Evolutionary conservation across 306 rosid genomes (phyloP).

Genomic region (Cicer bijugum): DNA sequence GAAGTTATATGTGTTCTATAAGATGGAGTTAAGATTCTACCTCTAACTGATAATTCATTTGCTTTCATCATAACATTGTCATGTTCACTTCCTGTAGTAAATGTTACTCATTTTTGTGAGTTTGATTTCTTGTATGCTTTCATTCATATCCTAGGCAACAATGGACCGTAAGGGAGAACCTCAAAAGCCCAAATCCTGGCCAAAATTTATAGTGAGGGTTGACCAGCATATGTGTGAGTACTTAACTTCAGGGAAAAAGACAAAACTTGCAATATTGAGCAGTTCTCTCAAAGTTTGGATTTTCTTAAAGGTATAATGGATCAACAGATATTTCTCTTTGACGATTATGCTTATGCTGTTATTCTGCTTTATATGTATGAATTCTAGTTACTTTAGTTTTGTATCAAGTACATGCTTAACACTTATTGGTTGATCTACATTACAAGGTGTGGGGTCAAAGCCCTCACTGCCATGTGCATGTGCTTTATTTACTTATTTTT

Average conservation of each 20-base stretch:
- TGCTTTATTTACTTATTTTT: background rate
- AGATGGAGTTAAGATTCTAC: conserved; percentile 12
- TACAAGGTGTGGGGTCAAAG: background rate
- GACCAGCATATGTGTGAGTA: conserved; percentile 86
- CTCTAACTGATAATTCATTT: background rate
- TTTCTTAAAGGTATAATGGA: conserved; percentile 70
- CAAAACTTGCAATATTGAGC: conserved; percentile 84
- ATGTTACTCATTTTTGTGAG: conserved; percentile 33
- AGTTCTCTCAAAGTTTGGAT: conserved; percentile 98
- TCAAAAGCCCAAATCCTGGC: conserved; percentile 86
- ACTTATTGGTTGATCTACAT: no score
- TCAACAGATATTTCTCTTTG: background rate
- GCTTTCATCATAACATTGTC: conserved; percentile 11
- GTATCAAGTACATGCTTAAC: background rate
- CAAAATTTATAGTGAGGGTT: conserved; percentile 79
- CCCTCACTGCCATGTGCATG: background rate
- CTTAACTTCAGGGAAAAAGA: conserved; percentile 79
- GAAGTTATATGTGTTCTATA: conserved; percentile 10
- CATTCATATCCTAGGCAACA: conserved; percentile 63
- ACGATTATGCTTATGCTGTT: conserved; percentile 27
- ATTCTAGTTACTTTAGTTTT: conserved; percentile 25
- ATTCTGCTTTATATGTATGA: conserved; percentile 20
- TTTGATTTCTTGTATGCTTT: conserved; percentile 38
- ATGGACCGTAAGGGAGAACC: conserved; percentile 68
- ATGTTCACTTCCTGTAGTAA: conserved; percentile 2